Percentiles rank a stretch among this genome's conserved stretches.
Evolutionary conservation across 1,284 basidiomycete species (phyloP).

Genomic region (Cryptococcus depauperatus): DNA sequence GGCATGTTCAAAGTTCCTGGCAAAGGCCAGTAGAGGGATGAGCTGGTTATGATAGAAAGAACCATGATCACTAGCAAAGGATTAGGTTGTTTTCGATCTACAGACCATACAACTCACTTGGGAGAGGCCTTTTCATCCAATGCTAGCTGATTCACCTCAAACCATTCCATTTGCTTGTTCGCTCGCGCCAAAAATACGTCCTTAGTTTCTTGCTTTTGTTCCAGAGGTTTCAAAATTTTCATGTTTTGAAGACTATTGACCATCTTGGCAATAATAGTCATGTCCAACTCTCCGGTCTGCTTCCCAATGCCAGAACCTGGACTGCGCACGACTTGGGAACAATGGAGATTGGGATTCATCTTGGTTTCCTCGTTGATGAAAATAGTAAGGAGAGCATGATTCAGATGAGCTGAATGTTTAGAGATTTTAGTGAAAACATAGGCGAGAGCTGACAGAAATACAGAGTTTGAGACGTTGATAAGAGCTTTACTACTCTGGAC

Average conservation of each 20-base stretch:
- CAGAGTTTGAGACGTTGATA: conserved; percentile 33
- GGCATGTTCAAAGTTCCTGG: conserved; percentile 23
- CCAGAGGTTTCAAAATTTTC: conserved; percentile 13
- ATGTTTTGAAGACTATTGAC: conserved; percentile 18
- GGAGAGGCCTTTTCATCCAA: conserved; percentile 20
- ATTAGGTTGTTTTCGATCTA: neutral
- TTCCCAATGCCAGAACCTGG: conserved; percentile 37
- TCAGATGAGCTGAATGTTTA: conserved; percentile 16
- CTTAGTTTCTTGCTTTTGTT: conserved; percentile 17
- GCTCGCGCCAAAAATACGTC: conserved; percentile 15
- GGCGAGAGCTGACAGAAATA: conserved; percentile 48
- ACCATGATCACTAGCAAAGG: conserved; percentile 28
- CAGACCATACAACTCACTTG: conserved; percentile 17
- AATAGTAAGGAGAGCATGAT: conserved; percentile 16
- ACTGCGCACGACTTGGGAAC: conserved; percentile 58
- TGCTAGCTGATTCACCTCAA: conserved; percentile 17
- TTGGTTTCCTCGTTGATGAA: conserved; percentile 54
- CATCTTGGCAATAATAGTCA: conserved; percentile 23
- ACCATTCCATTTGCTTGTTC: conserved; percentile 17
- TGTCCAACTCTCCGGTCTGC: conserved; percentile 25
- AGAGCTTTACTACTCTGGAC: conserved; percentile 54
- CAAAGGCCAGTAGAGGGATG: conserved; percentile 25
- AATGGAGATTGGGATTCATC: conserved; percentile 64
- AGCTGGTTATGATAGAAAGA: conserved; percentile 37
- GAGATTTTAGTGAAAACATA: conserved; percentile 50